These are phyloP conservation scores for Syzygium grande DNA, from an alignment of 345 rosid species.

Conservation along the genomic window DNA sequence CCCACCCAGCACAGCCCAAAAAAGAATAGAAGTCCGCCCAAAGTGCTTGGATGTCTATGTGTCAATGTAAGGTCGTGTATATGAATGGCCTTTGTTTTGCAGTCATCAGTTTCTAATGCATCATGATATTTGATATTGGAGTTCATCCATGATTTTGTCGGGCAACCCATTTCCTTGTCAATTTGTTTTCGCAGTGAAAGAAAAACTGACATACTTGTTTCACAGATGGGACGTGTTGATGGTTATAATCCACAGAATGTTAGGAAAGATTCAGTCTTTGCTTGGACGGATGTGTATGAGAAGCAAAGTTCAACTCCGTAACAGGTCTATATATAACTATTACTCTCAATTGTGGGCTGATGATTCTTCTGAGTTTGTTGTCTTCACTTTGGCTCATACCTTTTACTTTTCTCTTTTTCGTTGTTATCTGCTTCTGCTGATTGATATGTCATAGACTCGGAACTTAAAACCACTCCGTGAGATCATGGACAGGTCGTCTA, in stretches of 20 bases:
- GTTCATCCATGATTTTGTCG: too few species aligned
- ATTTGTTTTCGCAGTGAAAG: not conserved
- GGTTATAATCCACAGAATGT: constrained; percentile 48
- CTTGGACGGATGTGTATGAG: constrained; percentile 70
- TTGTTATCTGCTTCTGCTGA: not conserved
- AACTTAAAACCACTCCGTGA: not conserved
- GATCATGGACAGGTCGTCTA: not conserved
- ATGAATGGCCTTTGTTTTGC: too few species aligned
- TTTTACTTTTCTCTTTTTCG: not conserved
- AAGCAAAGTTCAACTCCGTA: constrained; percentile 19
- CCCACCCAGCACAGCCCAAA: not conserved
- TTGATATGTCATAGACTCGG: not conserved
- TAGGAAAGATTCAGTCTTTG: constrained; percentile 46
- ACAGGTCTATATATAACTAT: constrained; percentile 18
- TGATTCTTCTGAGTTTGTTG: not conserved
- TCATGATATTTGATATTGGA: too few species aligned
- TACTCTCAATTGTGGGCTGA: not conserved
- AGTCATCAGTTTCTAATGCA: too few species aligned
- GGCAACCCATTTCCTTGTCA: not conserved
- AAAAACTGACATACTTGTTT: not conserved
- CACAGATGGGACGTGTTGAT: constrained; percentile 67
- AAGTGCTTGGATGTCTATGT: too few species aligned
- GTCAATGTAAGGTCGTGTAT: too few species aligned
- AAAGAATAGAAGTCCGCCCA: not conserved
- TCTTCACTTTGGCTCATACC: not conserved